Evolutionary conservation across 192 early-diverging fungal species (phyloP).

Genomic region (Coemansia sp.): DNA sequence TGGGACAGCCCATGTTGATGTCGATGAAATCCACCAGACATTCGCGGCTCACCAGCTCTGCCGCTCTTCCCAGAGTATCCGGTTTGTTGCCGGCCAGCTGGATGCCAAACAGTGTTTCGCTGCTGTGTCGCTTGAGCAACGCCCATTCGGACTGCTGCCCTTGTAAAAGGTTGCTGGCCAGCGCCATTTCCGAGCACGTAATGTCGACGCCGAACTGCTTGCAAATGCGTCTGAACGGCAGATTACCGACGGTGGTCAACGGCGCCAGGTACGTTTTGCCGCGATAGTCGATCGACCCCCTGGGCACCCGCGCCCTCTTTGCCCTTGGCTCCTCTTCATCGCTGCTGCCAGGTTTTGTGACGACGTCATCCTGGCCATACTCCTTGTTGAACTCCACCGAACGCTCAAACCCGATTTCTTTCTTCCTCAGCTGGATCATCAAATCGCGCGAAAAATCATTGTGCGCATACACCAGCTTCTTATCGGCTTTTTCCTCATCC

Average conservation of each 20-base stretch:
- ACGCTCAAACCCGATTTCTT: slow-evolving; percentile 47
- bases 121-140: slow-evolving; percentile 75
- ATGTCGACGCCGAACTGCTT: slow-evolving; percentile 94
- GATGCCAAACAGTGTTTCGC: slow-evolving; percentile 91
- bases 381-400: slow-evolving; percentile 38
- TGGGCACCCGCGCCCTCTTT: slow-evolving; percentile 9
- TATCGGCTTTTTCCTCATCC: slow-evolving; percentile 54
- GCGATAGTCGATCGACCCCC: slow-evolving; percentile 64
- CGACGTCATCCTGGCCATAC: slow-evolving; percentile 21
- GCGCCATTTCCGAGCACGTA: slow-evolving; percentile 96
- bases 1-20: slow-evolving; percentile 95
- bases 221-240: slow-evolving; percentile 94
- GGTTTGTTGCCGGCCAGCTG: slow-evolving; percentile 76
- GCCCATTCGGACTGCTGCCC: slow-evolving; percentile 80
- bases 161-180: slow-evolving; percentile 65
- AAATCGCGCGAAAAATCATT: slow-evolving; percentile 25
- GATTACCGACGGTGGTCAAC: slow-evolving; percentile 94
- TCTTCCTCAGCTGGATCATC: slow-evolving; percentile 36
- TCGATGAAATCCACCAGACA: slow-evolving; percentile 91
- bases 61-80: slow-evolving; percentile 59
- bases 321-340: slow-evolving; percentile 26
- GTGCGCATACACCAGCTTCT: slow-evolving; percentile 5
- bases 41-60: slow-evolving; percentile 67
- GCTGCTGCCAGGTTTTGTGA: too few species aligned
- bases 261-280: slow-evolving; percentile 93